These are phyloP conservation scores for Pestalotiopsis sp. DNA, from an alignment of 2,329 filamentous ascomycete species.

Conservation along the genomic window DNA sequence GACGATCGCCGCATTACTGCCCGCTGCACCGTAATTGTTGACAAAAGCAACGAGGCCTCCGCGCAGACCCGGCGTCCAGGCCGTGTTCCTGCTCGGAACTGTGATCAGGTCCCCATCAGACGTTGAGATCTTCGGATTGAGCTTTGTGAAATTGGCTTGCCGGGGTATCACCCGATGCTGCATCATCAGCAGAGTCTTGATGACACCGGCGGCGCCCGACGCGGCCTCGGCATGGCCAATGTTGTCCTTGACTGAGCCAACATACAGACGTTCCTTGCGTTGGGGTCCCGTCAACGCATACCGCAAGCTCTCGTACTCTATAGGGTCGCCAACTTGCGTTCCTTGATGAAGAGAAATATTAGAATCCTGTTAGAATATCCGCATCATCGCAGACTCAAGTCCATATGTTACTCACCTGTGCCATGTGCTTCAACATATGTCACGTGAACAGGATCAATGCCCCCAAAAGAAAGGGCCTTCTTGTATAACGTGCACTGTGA, in stretches of 20 bases:
- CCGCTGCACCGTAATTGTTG: conserved; percentile 40
- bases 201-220: conserved; percentile 30
- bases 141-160: conserved; percentile 24
- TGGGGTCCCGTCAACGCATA: conserved; percentile 11
- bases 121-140: conserved; percentile 31
- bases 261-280: conserved; percentile 9
- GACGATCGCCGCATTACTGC: conserved; percentile 33
- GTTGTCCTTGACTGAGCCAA: conserved; percentile 35
- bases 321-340: conserved; percentile 37
- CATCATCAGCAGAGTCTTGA: conserved; percentile 38
- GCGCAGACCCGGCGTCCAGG: background rate
- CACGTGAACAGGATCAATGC: conserved; percentile 27
- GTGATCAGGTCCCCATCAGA: background rate
- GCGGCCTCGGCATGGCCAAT: conserved; percentile 32
- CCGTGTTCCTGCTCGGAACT: background rate
- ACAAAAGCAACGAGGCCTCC: conserved; percentile 28
- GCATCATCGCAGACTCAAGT: background rate
- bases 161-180: conserved; percentile 26
- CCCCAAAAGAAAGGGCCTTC: conserved; percentile 24
- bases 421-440: conserved; percentile 37
- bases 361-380: background rate
- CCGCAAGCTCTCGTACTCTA: conserved; percentile 25
- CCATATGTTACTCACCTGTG: conserved; percentile 26
- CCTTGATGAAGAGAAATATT: conserved; percentile 15
- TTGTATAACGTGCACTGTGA: conserved; percentile 33